phyloP scores from a whole-genome alignment of 2,329 filamentous ascomycete genomes.

The Akanthomyces muscarius region DNA sequence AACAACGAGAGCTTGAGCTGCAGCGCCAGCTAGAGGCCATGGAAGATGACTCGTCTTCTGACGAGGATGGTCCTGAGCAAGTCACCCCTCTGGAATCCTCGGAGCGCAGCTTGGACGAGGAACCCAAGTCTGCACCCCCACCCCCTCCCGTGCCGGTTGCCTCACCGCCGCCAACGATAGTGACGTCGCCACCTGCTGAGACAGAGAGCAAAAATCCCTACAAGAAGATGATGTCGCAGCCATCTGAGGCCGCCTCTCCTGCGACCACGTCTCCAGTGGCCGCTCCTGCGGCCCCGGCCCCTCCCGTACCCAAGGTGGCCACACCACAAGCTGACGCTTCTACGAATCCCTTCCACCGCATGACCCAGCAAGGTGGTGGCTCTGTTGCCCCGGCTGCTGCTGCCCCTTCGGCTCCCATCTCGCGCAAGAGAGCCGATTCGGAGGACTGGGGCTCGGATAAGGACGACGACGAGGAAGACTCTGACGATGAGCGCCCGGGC shows the following conservation, averaged over 20 bases:
- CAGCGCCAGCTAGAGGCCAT: constrained; percentile 78
- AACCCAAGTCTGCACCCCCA: constrained; percentile 51
- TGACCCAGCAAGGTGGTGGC: constrained; percentile 55
- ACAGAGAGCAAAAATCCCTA: constrained; percentile 91
- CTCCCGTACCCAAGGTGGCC: constrained; percentile 32
- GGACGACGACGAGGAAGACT: constrained; percentile 56
- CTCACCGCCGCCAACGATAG: constrained; percentile 44
- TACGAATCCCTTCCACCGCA: constrained; percentile 95
- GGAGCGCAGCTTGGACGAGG: constrained; percentile 48
- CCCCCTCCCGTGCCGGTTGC: constrained; percentile 46
- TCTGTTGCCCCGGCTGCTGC: constrained; percentile 30
- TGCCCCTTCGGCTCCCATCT: constrained; percentile 48
- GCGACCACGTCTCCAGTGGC: constrained; percentile 42
- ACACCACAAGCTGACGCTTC: constrained; percentile 54
- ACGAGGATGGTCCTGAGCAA: constrained; percentile 74
- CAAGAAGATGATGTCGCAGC: constrained; percentile 80
- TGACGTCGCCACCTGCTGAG: constrained; percentile 55
- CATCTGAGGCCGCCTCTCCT: constrained; percentile 49
- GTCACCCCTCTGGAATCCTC: constrained; percentile 60
- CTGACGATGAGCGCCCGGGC: constrained; percentile 74
- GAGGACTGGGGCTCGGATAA: constrained; percentile 79
- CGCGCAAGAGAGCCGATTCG: constrained; percentile 55
- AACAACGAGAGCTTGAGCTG: constrained; percentile 84
- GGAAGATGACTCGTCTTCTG: constrained; percentile 72
- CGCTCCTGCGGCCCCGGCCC: constrained; percentile 35